A percentile compares a stretch with the other conserved stretches of the same genome.
These are phyloP conservation scores for Alternaria metachromatica DNA, from an alignment of 2,329 filamentous ascomycete species.

Conservation along the genomic window DNA sequence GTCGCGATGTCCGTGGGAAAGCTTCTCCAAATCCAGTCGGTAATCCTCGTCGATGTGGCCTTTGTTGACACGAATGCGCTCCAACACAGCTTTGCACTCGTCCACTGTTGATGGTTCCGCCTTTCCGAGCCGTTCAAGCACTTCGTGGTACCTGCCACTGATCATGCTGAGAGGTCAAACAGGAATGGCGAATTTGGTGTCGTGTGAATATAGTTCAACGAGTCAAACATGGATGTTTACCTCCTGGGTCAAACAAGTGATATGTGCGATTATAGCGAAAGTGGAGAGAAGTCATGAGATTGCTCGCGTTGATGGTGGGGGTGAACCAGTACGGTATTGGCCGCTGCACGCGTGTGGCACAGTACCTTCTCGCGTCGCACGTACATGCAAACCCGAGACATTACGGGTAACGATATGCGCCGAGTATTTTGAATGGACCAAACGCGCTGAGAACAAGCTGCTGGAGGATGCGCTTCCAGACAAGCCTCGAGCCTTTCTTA, in stretches of 20 bases:
- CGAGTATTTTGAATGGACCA: neutral
- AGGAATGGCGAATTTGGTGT: too few relatives aligned
- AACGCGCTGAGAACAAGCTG: neutral
- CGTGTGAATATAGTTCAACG: too few relatives aligned
- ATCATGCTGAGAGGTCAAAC: too few relatives aligned
- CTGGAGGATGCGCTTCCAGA: neutral
- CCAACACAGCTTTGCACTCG: conserved; percentile 21
- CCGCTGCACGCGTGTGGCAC: neutral
- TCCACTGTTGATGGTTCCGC: conserved; percentile 16
- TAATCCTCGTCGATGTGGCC: conserved; percentile 23
- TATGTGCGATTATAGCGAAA: neutral
- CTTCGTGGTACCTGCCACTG: neutral
- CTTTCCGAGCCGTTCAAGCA: conserved; percentile 17
- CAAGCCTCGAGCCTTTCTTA: too few relatives aligned
- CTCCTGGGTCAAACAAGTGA: neutral
- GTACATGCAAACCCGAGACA: neutral
- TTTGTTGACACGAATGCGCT: conserved; percentile 21
- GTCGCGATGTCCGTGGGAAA: conserved; percentile 6
- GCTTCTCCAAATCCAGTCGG: conserved; percentile 9
- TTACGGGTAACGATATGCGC: neutral
- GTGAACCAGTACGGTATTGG: neutral
- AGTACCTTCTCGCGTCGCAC: neutral
- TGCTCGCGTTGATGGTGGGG: neutral
- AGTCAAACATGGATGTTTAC: too few relatives aligned
- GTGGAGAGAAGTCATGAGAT: neutral